A percentile compares a stretch with the other conserved stretches of the same genome.
Evolutionary conservation across 495 filamentous ascomycete species (phyloP).

Genomic region (Tuber melanosporum): DNA sequence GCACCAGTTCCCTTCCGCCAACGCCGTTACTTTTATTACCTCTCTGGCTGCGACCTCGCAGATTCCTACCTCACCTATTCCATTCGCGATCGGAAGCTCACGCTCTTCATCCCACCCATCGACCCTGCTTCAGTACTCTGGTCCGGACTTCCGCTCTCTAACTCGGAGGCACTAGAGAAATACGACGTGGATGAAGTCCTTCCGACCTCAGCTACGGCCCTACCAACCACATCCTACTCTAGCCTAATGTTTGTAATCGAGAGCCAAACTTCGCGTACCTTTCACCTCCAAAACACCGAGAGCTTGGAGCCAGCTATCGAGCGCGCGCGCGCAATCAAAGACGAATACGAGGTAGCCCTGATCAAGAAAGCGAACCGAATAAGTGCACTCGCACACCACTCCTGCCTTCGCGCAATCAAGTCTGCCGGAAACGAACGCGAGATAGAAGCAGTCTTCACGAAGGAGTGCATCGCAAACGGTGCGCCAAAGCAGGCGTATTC

Average conservation of each 20-base stretch:
- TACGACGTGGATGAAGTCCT: slow-evolving; percentile 80
- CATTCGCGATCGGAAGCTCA: slow-evolving; percentile 61
- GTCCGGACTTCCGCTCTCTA: slow-evolving; percentile 77
- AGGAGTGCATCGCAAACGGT: slow-evolving; percentile 65
- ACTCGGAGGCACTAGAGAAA: slow-evolving; percentile 61
- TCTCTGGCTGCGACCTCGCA: slow-evolving; percentile 76
- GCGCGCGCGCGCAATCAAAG: slow-evolving; percentile 69
- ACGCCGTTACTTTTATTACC: slow-evolving; percentile 88
- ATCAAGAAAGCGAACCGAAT: slow-evolving; percentile 77
- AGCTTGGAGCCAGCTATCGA: slow-evolving; percentile 76
- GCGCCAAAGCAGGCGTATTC: slow-evolving; percentile 76
- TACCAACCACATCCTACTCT: slow-evolving; percentile 47
- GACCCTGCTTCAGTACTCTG: slow-evolving; percentile 89
- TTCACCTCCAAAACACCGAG: slow-evolving; percentile 53
- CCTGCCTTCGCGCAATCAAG: slow-evolving; percentile 60
- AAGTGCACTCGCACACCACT: slow-evolving; percentile 66
- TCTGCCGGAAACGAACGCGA: slow-evolving; percentile 70
- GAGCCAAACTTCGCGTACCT: slow-evolving; percentile 58
- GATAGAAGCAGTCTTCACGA: slow-evolving; percentile 70
- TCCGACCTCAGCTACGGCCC: slow-evolving; percentile 51
- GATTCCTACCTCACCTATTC: slow-evolving; percentile 81
- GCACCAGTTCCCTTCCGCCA: slow-evolving; percentile 52
- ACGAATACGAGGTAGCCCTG: slow-evolving; percentile 76
- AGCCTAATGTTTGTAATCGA: slow-evolving; percentile 62
- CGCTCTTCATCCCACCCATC: slow-evolving; percentile 86